phyloP scores from a whole-genome alignment of 2,329 filamentous ascomycete species.

The Chaetomiaceae sp. region DNA sequence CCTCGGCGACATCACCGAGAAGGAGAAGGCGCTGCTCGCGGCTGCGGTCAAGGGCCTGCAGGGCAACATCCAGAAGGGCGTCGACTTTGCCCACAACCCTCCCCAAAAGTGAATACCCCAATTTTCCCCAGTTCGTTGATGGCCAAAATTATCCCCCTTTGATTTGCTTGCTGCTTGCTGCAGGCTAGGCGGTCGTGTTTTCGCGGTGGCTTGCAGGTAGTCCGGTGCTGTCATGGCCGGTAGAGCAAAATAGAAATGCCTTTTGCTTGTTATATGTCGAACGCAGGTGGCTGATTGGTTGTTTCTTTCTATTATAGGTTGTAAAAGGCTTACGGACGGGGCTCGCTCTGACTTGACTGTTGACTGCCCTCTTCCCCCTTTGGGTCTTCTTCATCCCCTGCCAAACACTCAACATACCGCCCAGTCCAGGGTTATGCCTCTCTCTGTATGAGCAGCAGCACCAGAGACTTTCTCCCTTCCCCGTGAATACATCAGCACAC shows the following conservation, averaged over 20 bases:
- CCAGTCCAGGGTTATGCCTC: no score
- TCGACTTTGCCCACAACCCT: slow-evolving; percentile 82
- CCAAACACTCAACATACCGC: no score
- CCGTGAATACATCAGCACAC: no score
- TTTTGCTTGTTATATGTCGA: neutral
- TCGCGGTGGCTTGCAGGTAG: slow-evolving; percentile 13
- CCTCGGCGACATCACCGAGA: slow-evolving; percentile 69
- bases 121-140: slow-evolving; percentile 24
- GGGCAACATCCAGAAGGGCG: slow-evolving; percentile 91
- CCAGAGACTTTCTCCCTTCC: no score
- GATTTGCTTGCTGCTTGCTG: neutral
- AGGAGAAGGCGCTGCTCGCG: slow-evolving; percentile 84
- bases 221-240: slow-evolving; percentile 15
- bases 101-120: slow-evolving; percentile 72
- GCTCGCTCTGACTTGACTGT: no score
- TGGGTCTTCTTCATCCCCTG: no score
- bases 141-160: slow-evolving; percentile 13
- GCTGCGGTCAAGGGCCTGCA: slow-evolving; percentile 72
- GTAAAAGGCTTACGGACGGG: slow-evolving; percentile 20
- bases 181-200: neutral
- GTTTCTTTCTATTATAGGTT: slow-evolving; percentile 28
- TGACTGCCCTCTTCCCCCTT: no score
- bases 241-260: slow-evolving; percentile 24
- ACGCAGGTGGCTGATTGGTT: slow-evolving; percentile 28
- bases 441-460: no score